Percentiles rank a stretch among this genome's conserved stretches.
Evolutionary conservation across 306 rosid species (phyloP).

Genomic region (Cucumis hystrix): DNA sequence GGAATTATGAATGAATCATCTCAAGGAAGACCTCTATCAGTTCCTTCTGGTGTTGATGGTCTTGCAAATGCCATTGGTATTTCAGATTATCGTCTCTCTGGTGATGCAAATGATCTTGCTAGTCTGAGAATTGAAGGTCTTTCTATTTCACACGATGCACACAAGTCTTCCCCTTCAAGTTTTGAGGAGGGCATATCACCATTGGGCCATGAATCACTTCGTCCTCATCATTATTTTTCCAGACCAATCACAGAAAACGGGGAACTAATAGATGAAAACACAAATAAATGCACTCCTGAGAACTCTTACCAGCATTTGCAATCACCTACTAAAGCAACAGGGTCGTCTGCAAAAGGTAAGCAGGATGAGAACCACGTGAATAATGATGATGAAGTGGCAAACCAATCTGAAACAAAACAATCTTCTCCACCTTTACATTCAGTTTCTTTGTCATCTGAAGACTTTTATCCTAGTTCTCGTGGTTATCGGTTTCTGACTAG

Average conservation of each 20-base stretch:
- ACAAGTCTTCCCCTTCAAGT: constrained; percentile 7
- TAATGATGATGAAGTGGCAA: constrained; percentile 3
- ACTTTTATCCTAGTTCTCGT: constrained; percentile 23
- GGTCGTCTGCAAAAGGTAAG: not conserved
- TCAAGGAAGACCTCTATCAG: constrained; percentile 2
- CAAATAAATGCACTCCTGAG: constrained; percentile 6
- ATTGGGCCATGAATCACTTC: constrained; percentile 9
- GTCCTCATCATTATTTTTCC: constrained; percentile 14
- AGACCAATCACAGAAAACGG: constrained; percentile 10
- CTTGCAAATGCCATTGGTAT: constrained; percentile 12
- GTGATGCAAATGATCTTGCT: constrained; percentile 35
- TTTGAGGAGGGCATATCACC: constrained; percentile 10
- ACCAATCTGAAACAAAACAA: constrained; percentile 12
- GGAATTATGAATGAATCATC: constrained; percentile 5
- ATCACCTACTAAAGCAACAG: not conserved
- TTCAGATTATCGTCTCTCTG: constrained; percentile 22
- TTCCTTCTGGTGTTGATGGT: constrained; percentile 3
- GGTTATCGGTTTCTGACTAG: constrained; percentile 7
- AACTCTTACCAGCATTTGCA: constrained; percentile 4
- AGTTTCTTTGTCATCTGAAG: constrained; percentile 16
- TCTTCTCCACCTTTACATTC: constrained; percentile 13
- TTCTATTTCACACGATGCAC: constrained; percentile 20
- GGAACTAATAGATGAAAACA: constrained; percentile 8
- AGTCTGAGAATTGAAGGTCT: constrained; percentile 20
- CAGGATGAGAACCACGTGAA: constrained; percentile 20